phyloP scores from a whole-genome alignment of 148 eudicot species.

The Heliamphora exappendiculata region DNA sequence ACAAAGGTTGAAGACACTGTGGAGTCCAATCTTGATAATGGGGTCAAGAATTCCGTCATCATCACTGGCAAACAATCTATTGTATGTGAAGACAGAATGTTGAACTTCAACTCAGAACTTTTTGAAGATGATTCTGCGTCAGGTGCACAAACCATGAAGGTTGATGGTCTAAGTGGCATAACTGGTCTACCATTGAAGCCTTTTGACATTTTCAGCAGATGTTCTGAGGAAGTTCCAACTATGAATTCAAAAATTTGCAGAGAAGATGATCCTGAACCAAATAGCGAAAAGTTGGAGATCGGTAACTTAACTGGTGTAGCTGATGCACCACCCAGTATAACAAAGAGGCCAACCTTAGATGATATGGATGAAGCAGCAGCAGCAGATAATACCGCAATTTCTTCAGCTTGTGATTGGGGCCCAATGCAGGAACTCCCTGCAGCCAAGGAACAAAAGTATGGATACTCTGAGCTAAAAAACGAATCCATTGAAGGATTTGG shows the following conservation, averaged over 20 bases:
- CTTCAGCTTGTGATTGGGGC: background rate
- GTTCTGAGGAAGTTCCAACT: background rate
- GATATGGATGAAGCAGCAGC: background rate
- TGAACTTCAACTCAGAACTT: background rate
- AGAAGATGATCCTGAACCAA: background rate
- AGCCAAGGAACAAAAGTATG: background rate
- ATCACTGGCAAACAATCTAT: background rate
- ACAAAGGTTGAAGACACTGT: background rate
- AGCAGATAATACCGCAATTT: background rate
- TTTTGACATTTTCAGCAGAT: background rate
- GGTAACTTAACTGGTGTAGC: background rate
- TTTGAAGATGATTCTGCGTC: background rate
- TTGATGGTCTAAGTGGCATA: conserved; percentile 3
- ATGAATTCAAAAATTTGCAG: conserved; percentile 1
- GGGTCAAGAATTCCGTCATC: background rate
- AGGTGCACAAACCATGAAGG: background rate
- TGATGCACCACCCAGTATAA: background rate
- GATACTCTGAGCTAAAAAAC: background rate
- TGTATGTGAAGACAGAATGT: conserved; percentile 1
- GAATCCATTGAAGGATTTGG: background rate
- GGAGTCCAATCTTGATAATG: background rate
- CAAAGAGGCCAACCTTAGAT: background rate
- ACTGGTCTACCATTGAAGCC: background rate
- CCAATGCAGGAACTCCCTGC: background rate
- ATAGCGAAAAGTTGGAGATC: conserved; percentile 4